Conservation (phyloP, 2,329 filamentous ascomycete species). For the Sarocladiaceae sp. region DNA sequence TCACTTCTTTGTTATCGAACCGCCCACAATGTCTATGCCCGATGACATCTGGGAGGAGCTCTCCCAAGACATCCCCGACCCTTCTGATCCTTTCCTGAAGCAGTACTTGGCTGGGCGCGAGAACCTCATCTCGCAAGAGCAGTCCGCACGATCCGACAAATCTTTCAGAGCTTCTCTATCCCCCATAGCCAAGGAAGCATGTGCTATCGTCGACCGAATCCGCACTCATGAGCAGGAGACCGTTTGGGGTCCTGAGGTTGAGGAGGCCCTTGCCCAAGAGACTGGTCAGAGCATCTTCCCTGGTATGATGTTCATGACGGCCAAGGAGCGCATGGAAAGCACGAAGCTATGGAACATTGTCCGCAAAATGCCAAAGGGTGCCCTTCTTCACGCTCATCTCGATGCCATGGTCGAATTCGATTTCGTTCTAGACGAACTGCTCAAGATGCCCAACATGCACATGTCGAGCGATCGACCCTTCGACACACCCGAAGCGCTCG, state of each 20-base stretch:
- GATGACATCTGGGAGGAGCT: slow-evolving; percentile 56
- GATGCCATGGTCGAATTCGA: slow-evolving; percentile 88
- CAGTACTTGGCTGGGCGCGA: slow-evolving; percentile 73
- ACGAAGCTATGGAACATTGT: slow-evolving; percentile 84
- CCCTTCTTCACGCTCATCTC: slow-evolving; percentile 78
- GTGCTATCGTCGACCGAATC: slow-evolving; percentile 73
- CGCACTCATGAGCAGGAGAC: slow-evolving; percentile 68
- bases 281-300: slow-evolving; percentile 64
- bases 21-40: slow-evolving; percentile 32
- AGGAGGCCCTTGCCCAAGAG: slow-evolving; percentile 60
- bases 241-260: slow-evolving; percentile 69
- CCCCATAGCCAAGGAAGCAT: slow-evolving; percentile 70
- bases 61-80: slow-evolving; percentile 46
- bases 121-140: slow-evolving; percentile 72
- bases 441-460: slow-evolving; percentile 68
- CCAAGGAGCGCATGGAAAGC: slow-evolving; percentile 77
- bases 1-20: too few relatives aligned
- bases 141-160: slow-evolving; percentile 68
- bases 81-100: slow-evolving; percentile 69
- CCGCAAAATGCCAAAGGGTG: slow-evolving; percentile 80
- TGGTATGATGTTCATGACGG: slow-evolving; percentile 89
- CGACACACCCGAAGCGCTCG: slow-evolving; percentile 42
- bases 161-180: slow-evolving; percentile 70
- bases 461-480: slow-evolving; percentile 57
- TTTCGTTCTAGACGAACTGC: slow-evolving; percentile 66